These are phyloP conservation scores for Przewalskia tangutica DNA, from an alignment of 257 asterid species.

Conservation along the genomic window DNA sequence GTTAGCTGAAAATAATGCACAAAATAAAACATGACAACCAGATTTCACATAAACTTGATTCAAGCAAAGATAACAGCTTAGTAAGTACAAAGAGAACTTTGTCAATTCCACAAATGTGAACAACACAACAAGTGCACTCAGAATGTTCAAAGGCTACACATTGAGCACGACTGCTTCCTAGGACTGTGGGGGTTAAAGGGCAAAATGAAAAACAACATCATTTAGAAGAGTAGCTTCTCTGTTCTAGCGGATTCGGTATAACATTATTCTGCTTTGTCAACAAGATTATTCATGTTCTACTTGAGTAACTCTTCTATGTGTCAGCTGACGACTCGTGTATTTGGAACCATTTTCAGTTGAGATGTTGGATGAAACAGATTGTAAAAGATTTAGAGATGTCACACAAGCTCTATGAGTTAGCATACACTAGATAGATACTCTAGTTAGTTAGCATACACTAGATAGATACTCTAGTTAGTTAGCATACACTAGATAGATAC, in stretches of 20 bases:
- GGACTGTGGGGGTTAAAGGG: background rate
- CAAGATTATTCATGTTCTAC: constrained; percentile 18
- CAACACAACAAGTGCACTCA: background rate
- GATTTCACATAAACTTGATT: background rate
- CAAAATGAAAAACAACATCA: background rate
- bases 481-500: no score
- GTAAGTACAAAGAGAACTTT: background rate
- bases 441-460: no score
- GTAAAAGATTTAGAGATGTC: no score
- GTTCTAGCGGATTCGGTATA: background rate
- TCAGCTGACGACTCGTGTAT: constrained; percentile 11
- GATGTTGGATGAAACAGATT: constrained; percentile 6
- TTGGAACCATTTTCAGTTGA: constrained; percentile 19
- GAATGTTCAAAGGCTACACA: background rate
- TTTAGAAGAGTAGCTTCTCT: background rate
- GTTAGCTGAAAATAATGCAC: background rate
- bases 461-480: no score
- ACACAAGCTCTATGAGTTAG: no score
- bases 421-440: no score
- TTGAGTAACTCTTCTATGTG: constrained; percentile 15
- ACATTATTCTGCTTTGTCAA: background rate
- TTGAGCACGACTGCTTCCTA: background rate
- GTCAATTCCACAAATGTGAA: background rate
- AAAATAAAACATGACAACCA: background rate
- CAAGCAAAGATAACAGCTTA: background rate